Base-by-base conservation (phyloP, 1,284 basidiomycete species). In the Sphagnurus paluster region DNA sequence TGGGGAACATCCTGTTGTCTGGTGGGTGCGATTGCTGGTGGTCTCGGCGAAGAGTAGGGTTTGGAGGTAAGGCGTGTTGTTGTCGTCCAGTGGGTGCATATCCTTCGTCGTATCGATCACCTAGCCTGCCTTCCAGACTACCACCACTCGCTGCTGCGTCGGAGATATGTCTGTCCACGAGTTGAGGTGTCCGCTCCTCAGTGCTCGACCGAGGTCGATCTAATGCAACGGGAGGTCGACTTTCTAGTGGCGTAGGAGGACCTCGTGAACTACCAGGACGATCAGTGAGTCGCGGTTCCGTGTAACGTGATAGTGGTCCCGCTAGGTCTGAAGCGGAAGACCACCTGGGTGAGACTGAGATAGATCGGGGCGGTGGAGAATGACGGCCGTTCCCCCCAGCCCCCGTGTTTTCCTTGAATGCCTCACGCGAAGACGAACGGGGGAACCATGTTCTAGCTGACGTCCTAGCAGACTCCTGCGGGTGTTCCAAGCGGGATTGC, bases 381-480 rank as follows among this genome's bases (percentile, higher is more conserved):
- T 49, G 55, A 45, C 51, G 32, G 29, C 56, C 52, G 21, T 32
- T 48, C 16, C 33, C 44, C 13, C 32, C 13, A 36, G n/a, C n/a
- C n/a, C 40, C 35, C 16, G 32, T 29, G 33, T 37, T 52, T 20
- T 21, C 39, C 35, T 42, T 44, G 34, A 50, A 41, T 4, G 46
- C 29, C 19, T 52, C 48, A 26, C 24, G 53, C 8, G 48, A 44
- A 25, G 55, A 53, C 21, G 57, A 43, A 17, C 58, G 57, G 28
- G 56, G 58, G 14, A 49, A 52, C 57, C 60, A 62, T 39, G 52
- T 55, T 23, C 57, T 53, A 11, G 57, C 39, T 11, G 53, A 30
- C 26, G 46, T 8, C n/a, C 32, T 41, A 11, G 38, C 29, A 17
- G 33, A 19, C 14, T 53, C 46, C 30, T 39, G 38, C 23, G 38